Conservation (phyloP, 1,284 basidiomycete genomes). For the Rhodotorula sp. region DNA sequence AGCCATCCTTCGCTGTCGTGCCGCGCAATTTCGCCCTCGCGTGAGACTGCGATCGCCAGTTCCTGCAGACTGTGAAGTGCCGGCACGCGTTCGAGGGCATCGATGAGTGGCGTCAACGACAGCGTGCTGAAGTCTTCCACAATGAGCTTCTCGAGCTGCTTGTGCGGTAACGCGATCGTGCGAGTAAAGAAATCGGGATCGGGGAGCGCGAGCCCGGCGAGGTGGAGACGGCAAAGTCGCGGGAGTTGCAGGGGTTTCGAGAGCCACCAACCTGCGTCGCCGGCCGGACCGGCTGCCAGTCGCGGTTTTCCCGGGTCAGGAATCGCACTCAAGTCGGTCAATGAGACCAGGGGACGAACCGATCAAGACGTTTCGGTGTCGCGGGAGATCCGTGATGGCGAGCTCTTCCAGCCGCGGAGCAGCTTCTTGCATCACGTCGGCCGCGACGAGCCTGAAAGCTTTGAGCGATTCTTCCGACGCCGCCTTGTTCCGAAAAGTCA, state of each 20-base stretch:
- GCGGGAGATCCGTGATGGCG: constrained; percentile 24
- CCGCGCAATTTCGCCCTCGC: not conserved
- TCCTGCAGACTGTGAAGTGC: not conserved
- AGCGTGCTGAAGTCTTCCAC: constrained; percentile 29
- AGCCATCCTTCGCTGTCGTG: not conserved
- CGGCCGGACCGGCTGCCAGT: constrained; percentile 11
- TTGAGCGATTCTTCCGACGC: not conserved
- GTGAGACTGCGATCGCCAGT: constrained; percentile 10
- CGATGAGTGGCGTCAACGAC: not conserved
- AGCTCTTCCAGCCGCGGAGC: constrained; percentile 11
- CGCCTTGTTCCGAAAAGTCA: constrained; percentile 29
- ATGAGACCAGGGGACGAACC: constrained; percentile 2
- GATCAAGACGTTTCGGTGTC: not conserved
- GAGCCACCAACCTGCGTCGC: constrained; percentile 25
- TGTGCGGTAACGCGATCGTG: not conserved
- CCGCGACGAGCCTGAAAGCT: constrained; percentile 13
- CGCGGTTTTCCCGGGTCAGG: no score
- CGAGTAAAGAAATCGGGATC: not conserved
- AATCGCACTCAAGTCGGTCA: no score
- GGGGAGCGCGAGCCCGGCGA: constrained; percentile 20
- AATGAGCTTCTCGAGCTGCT: constrained; percentile 11
- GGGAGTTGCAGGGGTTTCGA: constrained; percentile 1
- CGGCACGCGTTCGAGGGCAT: not conserved
- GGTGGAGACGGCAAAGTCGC: constrained; percentile 10
- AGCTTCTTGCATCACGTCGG: not conserved